Percentiles rank a stretch among this genome's conserved stretches.
These are phyloP conservation scores for Haberlea rhodopensis DNA, from an alignment of 257 asterid species.

Conservation along the genomic window DNA sequence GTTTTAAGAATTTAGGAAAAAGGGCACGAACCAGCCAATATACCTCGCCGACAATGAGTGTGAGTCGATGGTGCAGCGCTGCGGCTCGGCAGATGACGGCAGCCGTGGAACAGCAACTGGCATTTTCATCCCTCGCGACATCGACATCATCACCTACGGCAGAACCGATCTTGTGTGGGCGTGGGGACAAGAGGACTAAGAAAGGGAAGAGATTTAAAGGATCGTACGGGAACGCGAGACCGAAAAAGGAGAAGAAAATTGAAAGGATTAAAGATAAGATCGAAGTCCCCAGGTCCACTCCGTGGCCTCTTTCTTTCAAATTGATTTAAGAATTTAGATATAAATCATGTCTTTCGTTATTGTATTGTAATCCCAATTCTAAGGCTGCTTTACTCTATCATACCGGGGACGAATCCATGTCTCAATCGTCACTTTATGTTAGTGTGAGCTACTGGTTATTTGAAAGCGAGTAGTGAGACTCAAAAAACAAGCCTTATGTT, in stretches of 20 bases:
- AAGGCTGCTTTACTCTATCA: not conserved
- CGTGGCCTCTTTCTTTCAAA: conserved; percentile 95
- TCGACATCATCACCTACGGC: conserved; percentile 25
- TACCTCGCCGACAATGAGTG: conserved; percentile 51
- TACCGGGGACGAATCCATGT: not conserved
- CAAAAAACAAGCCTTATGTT: too few species aligned
- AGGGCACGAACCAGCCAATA: too few species aligned
- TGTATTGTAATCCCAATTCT: conserved; percentile 18
- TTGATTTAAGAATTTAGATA: conserved; percentile 40
- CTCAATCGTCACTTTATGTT: too few species aligned
- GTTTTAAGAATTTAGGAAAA: too few species aligned
- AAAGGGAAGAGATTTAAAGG: conserved; percentile 84
- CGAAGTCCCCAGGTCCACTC: conserved; percentile 90
- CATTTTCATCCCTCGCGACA: conserved; percentile 31
- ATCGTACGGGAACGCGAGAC: conserved; percentile 69
- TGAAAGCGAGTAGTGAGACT: too few species aligned
- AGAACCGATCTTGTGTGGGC: conserved; percentile 61
- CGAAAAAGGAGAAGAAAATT: conserved; percentile 64
- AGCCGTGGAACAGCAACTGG: conserved; percentile 25
- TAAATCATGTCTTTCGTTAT: too few species aligned
- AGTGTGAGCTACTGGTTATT: too few species aligned
- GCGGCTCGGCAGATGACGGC: conserved; percentile 41
- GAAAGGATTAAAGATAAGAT: conserved; percentile 74
- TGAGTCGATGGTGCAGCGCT: conserved; percentile 43
- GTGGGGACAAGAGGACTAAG: conserved; percentile 85